These are phyloP conservation scores for Fraxinus sp. DNA, from an alignment of 305 asterid species.

Conservation along the genomic window DNA sequence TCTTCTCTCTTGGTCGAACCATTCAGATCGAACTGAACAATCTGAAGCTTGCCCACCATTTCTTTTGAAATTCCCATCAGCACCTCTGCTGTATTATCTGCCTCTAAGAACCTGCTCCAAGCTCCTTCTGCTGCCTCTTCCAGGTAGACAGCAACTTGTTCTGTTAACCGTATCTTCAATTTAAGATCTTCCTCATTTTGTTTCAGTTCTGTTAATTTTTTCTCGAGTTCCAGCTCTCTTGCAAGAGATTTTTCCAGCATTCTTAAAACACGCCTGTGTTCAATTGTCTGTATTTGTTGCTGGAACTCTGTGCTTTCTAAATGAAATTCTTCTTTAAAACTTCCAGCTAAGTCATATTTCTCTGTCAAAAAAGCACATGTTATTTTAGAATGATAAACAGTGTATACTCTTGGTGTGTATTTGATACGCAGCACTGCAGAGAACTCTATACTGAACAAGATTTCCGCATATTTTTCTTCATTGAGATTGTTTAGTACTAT, in stretches of 20 bases:
- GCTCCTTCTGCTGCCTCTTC: conserved; percentile 90
- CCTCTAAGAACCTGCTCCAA: conserved; percentile 82
- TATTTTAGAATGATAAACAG: not conserved
- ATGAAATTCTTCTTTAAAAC: conserved; percentile 36
- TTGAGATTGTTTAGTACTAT: not conserved
- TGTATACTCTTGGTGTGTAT: not conserved
- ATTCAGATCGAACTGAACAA: conserved; percentile 26
- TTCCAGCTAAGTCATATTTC: conserved; percentile 39
- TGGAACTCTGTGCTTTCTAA: conserved; percentile 36
- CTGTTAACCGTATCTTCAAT: conserved; percentile 54
- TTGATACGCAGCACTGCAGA: no score
- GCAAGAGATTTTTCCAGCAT: conserved; percentile 79
- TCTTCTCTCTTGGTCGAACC: conserved; percentile 45
- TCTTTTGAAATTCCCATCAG: conserved; percentile 78
- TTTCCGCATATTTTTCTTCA: not conserved
- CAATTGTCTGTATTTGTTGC: conserved; percentile 44
- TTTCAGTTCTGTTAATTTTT: conserved; percentile 50
- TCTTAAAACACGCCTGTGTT: conserved; percentile 52
- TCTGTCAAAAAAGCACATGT: conserved; percentile 32
- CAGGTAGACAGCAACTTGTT: conserved; percentile 71
- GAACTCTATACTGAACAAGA: not conserved
- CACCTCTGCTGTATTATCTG: conserved; percentile 68
- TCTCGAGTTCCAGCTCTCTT: conserved; percentile 73
- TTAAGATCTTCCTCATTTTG: conserved; percentile 76
- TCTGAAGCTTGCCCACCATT: conserved; percentile 45